Evolutionary conservation across 164 flowering plant genomes (phyloP), one percentile per base, ranked within the genome.

Genomic region (Saururus chinensis): DNA sequence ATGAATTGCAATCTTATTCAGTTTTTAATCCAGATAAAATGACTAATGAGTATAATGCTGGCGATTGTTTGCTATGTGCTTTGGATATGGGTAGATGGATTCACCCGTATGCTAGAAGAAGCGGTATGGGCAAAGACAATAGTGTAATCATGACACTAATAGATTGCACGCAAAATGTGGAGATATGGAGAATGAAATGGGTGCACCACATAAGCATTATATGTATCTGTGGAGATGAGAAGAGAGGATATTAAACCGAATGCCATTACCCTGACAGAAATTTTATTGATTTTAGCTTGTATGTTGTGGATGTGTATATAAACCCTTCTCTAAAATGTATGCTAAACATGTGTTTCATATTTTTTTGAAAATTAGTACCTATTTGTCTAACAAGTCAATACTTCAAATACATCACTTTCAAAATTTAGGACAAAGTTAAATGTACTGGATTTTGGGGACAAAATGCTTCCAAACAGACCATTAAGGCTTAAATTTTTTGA

Each of bases 141-240:
- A 81, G 77, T 51, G 78, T 90, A 1, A 70, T 84, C 26, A 83
- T 95, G 13, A 86, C 88, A 16, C 69, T 88, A 26, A 64, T 88
- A 16, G 92, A 87, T 64, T 91, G 96, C 87, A 79, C 69, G 84
- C 92, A 0, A 88, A 91, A 70, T 88, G 90, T 60, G 95, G 98
- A 1, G 86, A 83, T 53, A 67, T 81, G 23, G 11, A 57, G 16
- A 75, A 75, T 69, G 89, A 25, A 86, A 86, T 71, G 96, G 97
- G 35, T 25, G 65, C 74, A 82, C 79, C 19, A 60, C 79, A 65
- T 88, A 84, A 68, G 88, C 93, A 25, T 37, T 86, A 74, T 74
- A 76, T 52, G 60, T 77, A 48, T 86, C 86, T 45, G 11, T 40
- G 23, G 80, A 79, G 61, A 85, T 91, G 93, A 81, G 26, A 60